Percentiles rank a stretch among this genome's conserved stretches.
Conservation (phyloP, 2,329 filamentous ascomycete genomes). For the Aspergillus udagawae region DNA sequence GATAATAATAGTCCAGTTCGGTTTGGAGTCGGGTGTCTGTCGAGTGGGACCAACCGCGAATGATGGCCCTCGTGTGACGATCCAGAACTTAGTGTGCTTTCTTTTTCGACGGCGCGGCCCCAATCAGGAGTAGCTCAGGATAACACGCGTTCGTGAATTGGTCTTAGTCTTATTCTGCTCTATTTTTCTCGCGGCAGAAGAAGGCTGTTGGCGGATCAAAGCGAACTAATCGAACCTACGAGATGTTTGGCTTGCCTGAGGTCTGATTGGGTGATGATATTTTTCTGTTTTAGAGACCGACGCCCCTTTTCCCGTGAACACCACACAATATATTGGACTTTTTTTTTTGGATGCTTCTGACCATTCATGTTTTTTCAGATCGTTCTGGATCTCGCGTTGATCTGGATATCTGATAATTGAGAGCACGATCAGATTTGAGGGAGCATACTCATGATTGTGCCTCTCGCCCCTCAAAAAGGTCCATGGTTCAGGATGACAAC, state of each 20-base stretch:
- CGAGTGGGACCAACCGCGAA: background rate
- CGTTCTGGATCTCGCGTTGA: too few relatives aligned
- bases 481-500: background rate
- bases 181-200: background rate
- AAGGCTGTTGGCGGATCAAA: background rate
- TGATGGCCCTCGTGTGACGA: constrained; percentile 1
- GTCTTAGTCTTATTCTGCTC: background rate
- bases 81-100: background rate
- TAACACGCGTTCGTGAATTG: constrained; percentile 5
- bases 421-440: too few relatives aligned
- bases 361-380: too few relatives aligned
- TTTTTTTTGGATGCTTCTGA: too few relatives aligned
- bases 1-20: background rate
- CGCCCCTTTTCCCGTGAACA: too few relatives aligned
- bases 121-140: constrained; percentile 1
- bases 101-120: background rate
- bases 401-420: too few relatives aligned
- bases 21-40: background rate
- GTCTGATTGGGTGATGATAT: too few relatives aligned
- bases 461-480: too few relatives aligned
- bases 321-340: too few relatives aligned
- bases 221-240: background rate
- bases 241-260: too few relatives aligned
- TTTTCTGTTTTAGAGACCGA: too few relatives aligned
- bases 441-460: background rate